Base-by-base conservation (phyloP, 352 stramenopile species). In the Sclerospora graminicola region DNA sequence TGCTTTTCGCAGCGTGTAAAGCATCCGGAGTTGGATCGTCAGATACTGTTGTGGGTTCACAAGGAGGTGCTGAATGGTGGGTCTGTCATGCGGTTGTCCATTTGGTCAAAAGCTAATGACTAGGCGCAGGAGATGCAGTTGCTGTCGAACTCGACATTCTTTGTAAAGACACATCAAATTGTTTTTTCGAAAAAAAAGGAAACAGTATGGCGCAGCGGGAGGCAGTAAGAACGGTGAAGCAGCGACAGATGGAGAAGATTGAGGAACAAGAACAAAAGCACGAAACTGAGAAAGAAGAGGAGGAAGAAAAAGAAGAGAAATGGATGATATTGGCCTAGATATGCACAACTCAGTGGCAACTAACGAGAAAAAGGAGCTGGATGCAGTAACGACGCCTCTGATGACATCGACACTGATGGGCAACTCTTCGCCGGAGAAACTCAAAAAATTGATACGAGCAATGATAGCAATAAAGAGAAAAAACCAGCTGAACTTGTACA, bases 101-200 rank as follows among this genome's bases (percentile, higher is more conserved):
- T 67, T 48, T 55, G 60, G 56, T 60, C 62, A 14, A 60, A 59
- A 32, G 66, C 69, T 5, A 24, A 56, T 14, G 48, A 55, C 18
- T 21, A 79, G 28, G 64, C 64, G 4, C 34, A 54, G 10, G 55
- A 72, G 40, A 63, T 80, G 51, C 34, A 67, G 33, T 51, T 76
- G 32, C 31, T 45, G 18, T 46, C 57, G 13, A 48, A 54, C 34
- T 48, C 79, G 47, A 63, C 47, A 33, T 84, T 79, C 56, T 81
- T 82, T 45, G 61, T 80, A 51, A 71, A 61, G 31, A 61, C 66
- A 33, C 69, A 84, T 49, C 58, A 71, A 26, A 41, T 82, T 14
- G 51, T 69, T 23, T 60, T 69, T 24, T 34, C 39, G 11, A 61
- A 38, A 40, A 69, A 60, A 29, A 48, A 4, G 23, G 31, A 4